Percentiles rank a stretch among this genome's conserved stretches.
Conservation (phyloP, 2,329 filamentous ascomycete genomes). For the Hymenoscyphus infarciens region DNA sequence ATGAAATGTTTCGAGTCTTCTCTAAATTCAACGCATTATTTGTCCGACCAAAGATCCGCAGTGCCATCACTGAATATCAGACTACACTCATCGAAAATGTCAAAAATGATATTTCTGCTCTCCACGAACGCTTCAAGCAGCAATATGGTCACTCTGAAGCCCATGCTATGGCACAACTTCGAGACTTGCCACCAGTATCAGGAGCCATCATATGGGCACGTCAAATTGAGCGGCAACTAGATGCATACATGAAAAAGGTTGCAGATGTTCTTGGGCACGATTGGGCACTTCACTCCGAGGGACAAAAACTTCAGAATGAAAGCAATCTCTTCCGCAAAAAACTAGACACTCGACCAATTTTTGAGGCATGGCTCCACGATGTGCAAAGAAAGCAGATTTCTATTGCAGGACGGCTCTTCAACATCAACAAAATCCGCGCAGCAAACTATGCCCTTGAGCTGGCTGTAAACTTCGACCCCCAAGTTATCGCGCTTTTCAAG, state of each 20-base stretch:
- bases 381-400: slow-evolving; percentile 84
- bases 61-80: slow-evolving; percentile 96
- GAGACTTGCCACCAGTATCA: slow-evolving; percentile 91
- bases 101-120: slow-evolving; percentile 86
- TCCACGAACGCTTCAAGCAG: slow-evolving; percentile 97
- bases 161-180: slow-evolving; percentile 95
- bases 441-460: slow-evolving; percentile 86
- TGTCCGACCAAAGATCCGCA: slow-evolving; percentile 96
- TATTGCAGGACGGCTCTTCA: slow-evolving; percentile 88
- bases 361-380: slow-evolving; percentile 91
- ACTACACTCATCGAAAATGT: slow-evolving; percentile 97
- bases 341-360: slow-evolving; percentile 88
- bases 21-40: slow-evolving; percentile 99
- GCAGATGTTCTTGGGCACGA: slow-evolving; percentile 93
- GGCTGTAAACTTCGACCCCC: slow-evolving; percentile 91
- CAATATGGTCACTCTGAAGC: slow-evolving; percentile 98
- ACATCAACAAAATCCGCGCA: slow-evolving; percentile 83
- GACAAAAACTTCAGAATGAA: slow-evolving; percentile 88
- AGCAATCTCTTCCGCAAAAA: slow-evolving; percentile 94
- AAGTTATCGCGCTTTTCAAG: slow-evolving; percentile 97
- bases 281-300: slow-evolving; percentile 92
- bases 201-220: slow-evolving; percentile 97
- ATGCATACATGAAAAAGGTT: slow-evolving; percentile 98
- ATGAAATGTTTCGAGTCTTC: slow-evolving; percentile 99
- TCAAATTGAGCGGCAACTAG: slow-evolving; percentile 93